Evolutionary conservation across 2,329 filamentous ascomycete species (phyloP), one percentile per base, ranked within the genome.

Genomic region (Balansia obtecta): DNA sequence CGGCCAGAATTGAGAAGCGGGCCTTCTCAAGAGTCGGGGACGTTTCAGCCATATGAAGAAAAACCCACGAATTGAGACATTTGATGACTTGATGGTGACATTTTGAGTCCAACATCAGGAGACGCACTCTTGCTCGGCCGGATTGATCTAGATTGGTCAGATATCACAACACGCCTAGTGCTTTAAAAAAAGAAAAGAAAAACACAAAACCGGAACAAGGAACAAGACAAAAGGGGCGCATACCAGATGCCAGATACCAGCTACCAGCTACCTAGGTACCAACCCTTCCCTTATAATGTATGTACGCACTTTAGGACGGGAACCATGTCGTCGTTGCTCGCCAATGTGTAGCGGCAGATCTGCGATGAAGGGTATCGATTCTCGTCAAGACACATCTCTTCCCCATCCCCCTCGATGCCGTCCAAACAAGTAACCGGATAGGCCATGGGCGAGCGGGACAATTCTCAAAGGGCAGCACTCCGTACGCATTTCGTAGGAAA

Each of bases 1-100:
- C 49, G 44, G 39, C 45, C 49, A 30, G 39, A 22, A 46, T 52
- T 48, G 32, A 20, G 34, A 41, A 39, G 22, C 47, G 48, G 47
- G 47, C 44, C 39, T 33, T 47, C 41, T 40, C 41, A 40, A 45
- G 33, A 20, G 34, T 40, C 37, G 20, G 33, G 40, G 22, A 42
- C 30, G 39, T 37, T 48, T 48, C 39, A 43, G 7, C 39, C 45
- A 33, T 22, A 40, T 47, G 33, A 16, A 37, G 37, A 20, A 20
- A 20, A 18, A 32, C 39, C 39, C 12, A 27, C n/a, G 39, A 12
- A 27, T 37, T n/a, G 12, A 4, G 22, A 27, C 22, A 22, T 22
- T 22, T 22, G 20, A 22, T 22, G 20, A 22, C 20, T 22, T 22
- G 20, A n/a, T 9, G 11, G 12, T 42, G 40, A 22, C 32, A 27